Base-by-base conservation (phyloP, 164 flowering plant species). In the Dillenia turbinata region DNA sequence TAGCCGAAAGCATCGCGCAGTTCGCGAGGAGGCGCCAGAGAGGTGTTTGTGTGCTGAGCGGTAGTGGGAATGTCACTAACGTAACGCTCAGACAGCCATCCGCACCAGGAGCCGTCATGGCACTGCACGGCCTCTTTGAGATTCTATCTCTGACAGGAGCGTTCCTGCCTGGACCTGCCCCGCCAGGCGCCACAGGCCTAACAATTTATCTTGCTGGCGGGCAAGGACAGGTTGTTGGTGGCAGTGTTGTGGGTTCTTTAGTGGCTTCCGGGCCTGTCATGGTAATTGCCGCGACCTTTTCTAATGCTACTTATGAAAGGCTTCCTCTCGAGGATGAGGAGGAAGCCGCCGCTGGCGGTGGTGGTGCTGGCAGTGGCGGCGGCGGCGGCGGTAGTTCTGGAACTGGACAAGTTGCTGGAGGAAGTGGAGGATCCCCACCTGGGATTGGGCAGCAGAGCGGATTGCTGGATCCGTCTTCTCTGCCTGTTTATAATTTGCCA, bases 161-260 rank as follows among this genome's bases (percentile, higher is more conserved):
- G 1, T 78, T 79, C 54, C 64, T 82, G 16, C 86, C 86, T 0
- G 82, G 82, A 2, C 84, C 83, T 2, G 84, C 83, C 0, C 81
- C 80, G 5, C 84, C 86, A 0, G 86, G 86, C 1, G 69, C 86
- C 11, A 74, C 82, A 12, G 81, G 86, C 5, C 56, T 82, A 16
- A 80, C 82, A 3, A 67, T 82, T 4, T 82, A 79, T 58, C 50
- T 80, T 2, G 84, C 86, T 7, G 82, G 83, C 10, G 83, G 82
- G 4, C 86, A 82, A 61, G 86, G 83, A 0, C 83, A 79, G 69
- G 79, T 82, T 2, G 83, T 82, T 2, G 86, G 86, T 0, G 84
- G 86, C 0, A 75, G 72, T 33, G 86, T 82, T 17, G 79, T 78
- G n/a, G 84, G 86, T 1, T 57, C 84, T 1, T 70, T 83, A 10